A percentile compares a stretch with the other conserved stretches of the same genome.
These are phyloP conservation scores for Termitomyces sp. DNA, from an alignment of 768 basidiomycete species.

Conservation along the genomic window DNA sequence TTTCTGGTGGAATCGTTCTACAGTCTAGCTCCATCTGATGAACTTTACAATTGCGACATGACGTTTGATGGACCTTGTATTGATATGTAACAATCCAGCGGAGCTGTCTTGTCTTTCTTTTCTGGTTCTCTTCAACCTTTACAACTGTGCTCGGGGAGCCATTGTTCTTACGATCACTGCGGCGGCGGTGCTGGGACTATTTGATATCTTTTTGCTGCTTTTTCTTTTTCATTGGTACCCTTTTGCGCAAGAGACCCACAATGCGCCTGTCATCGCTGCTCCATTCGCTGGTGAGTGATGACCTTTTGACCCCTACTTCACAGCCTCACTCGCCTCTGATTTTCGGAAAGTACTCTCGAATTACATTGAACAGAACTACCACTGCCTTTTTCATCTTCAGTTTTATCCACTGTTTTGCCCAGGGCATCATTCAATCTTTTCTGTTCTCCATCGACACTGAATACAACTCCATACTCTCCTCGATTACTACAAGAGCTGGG, in stretches of 20 bases:
- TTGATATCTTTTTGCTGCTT: background rate
- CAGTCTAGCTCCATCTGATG: background rate
- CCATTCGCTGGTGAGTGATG: constrained; percentile 4
- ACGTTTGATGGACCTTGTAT: background rate
- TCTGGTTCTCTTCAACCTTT: background rate
- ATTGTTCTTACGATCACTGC: background rate
- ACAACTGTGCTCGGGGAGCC: constrained; percentile 7
- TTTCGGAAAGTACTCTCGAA: constrained; percentile 26
- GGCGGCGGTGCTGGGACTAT: constrained; percentile 6
- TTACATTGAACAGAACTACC: constrained; percentile 34
- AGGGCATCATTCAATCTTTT: constrained; percentile 45
- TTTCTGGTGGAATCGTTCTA: no score
- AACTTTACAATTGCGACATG: background rate
- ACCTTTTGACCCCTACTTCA: background rate
- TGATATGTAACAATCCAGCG: background rate
- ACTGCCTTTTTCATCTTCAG: constrained; percentile 46
- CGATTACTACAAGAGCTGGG: constrained; percentile 29
- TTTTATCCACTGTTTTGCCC: constrained; percentile 44
- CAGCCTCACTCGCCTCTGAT: background rate
- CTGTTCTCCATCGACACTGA: constrained; percentile 40
- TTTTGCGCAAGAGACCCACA: background rate
- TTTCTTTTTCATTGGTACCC: background rate
- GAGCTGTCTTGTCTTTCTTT: background rate
- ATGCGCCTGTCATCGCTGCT: background rate
- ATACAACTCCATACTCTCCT: constrained; percentile 28